These are phyloP conservation scores for Anthoceros angustus DNA, from an alignment of 225 moss, liverwort and hornwort species.

Conservation along the genomic window DNA sequence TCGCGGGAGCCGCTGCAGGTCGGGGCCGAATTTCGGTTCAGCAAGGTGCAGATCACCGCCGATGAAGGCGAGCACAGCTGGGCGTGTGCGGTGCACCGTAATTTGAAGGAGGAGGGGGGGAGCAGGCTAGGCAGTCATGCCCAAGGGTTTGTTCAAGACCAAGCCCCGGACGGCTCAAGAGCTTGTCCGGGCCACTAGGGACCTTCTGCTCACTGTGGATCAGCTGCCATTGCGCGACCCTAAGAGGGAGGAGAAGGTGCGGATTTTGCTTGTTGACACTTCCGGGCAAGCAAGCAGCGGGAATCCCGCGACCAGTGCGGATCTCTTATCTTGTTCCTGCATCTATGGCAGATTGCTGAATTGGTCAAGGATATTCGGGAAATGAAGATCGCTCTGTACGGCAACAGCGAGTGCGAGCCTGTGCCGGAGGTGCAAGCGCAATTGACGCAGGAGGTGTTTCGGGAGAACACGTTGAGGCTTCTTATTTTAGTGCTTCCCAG, in stretches of 20 bases:
- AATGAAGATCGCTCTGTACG: slow-evolving; percentile 77
- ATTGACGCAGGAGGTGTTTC: slow-evolving; percentile 78
- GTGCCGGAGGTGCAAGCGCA: slow-evolving; percentile 80
- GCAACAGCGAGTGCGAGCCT: slow-evolving; percentile 90
- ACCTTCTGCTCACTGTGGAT: slow-evolving; percentile 46
- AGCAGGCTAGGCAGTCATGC: slow-evolving; percentile 9
- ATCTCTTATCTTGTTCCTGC: background rate
- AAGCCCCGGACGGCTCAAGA: slow-evolving; percentile 77
- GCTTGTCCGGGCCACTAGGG: slow-evolving; percentile 78
- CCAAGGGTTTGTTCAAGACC: slow-evolving; percentile 95
- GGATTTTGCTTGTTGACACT: background rate
- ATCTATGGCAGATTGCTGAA: slow-evolving; percentile 30
- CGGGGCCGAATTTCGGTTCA: no score
- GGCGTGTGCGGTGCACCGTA: background rate
- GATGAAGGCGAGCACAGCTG: no score
- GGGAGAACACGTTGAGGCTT: slow-evolving; percentile 60
- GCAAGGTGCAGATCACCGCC: no score
- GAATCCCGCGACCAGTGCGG: background rate
- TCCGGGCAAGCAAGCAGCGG: no score
- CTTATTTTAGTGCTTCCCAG: slow-evolving; percentile 65
- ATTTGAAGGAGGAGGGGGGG: background rate
- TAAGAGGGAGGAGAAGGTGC: slow-evolving; percentile 68
- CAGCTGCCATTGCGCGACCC: slow-evolving; percentile 37
- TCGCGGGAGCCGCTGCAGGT: no score
- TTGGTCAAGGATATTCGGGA: slow-evolving; percentile 66